Evolutionary conservation across 495 filamentous ascomycete species (phyloP), one percentile per base, ranked within the genome.

Genomic region (Penicillium desertorum): DNA sequence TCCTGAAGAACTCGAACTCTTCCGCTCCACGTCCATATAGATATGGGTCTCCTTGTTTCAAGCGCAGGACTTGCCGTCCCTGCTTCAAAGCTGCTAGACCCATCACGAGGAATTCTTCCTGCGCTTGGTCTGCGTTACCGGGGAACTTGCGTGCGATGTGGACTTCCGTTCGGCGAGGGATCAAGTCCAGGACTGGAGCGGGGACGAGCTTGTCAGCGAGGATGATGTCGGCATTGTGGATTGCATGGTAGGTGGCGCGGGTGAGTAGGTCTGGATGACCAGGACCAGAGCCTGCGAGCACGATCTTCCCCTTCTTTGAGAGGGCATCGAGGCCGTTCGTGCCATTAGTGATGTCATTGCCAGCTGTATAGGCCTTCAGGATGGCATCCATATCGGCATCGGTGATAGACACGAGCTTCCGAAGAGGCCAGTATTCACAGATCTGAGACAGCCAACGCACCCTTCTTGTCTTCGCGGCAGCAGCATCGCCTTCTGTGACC

Each of bases 21-120:
- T 98, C 94, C 14, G 87, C 94, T 57, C 94, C 94, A 42, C 94
- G 84, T 22, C 94, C 94, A 71, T 96, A 98, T 23, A 98, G 82
- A 70, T 96, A 98, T 0, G 94, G 94, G 65, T 98, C 94, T 19
- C 94, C 94, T 66, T 98, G 94, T 74, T 98, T 98, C 23, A 98
- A 77, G 6, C 94, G 81, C 22, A 98, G 79, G 0, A 98, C 94
- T 1, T 83, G 88, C 61, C 87, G 79, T 14, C 95, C 95, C 4
- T 80, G 79, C 36, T 81, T 76, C 20, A 93, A 75, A 11, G 85
- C 89, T 14, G 81, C 82, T 16, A 96, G 77, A 0, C 90, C 94
- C 64, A 91, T 79, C 34, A 81, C 75, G n/a, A 96, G 82, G 16
- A 98, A 84, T 70, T 98, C 94, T 58, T 89, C 86, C 69, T 98